Percentiles rank a stretch among this genome's conserved stretches.
Conservation (phyloP, 2,329 filamentous ascomycete genomes). For the Colletotrichum navitas region DNA sequence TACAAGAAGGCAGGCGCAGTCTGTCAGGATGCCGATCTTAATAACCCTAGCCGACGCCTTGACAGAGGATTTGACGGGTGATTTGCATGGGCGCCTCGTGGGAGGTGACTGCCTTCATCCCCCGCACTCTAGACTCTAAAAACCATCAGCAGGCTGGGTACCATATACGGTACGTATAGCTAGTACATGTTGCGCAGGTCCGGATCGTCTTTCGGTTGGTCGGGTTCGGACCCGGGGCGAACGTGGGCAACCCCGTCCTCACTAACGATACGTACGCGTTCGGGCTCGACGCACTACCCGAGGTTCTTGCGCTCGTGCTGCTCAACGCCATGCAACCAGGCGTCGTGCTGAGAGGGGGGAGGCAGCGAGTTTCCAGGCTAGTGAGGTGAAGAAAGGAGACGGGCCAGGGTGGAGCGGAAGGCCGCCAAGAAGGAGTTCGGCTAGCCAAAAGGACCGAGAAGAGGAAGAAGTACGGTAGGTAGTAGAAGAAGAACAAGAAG, state of each 20-base stretch:
- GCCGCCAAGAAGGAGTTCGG: slow-evolving; percentile 1
- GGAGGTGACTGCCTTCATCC: slow-evolving; percentile 55
- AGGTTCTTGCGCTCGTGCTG: slow-evolving; percentile 61
- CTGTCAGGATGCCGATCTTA: too few relatives aligned
- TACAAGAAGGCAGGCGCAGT: slow-evolving; percentile 49
- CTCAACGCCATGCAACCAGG: slow-evolving; percentile 63
- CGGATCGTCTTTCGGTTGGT: slow-evolving; percentile 72
- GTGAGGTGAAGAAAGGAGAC: slow-evolving; percentile 60
- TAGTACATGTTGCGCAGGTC: slow-evolving; percentile 51
- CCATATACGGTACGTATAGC: too few relatives aligned
- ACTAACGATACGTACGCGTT: slow-evolving; percentile 66
- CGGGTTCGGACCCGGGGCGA: slow-evolving; percentile 65
- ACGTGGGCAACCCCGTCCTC: slow-evolving; percentile 58
- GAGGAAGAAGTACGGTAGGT: too few relatives aligned
- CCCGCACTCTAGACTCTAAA: slow-evolving; percentile 52
- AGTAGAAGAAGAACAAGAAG: background rate
- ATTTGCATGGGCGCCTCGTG: slow-evolving; percentile 55
- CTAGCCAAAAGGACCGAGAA: slow-evolving; percentile 4
- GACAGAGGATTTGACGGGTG: slow-evolving; percentile 54
- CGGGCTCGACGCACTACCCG: slow-evolving; percentile 66
- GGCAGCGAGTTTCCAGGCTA: slow-evolving; percentile 58
- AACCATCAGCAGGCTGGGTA: slow-evolving; percentile 54
- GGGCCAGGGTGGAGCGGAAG: slow-evolving; percentile 54
- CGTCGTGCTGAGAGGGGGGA: slow-evolving; percentile 57
- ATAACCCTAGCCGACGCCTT: fast-evolving